A percentile compares a stretch with the other conserved stretches of the same genome.
Conservation (phyloP, 208 protist species). For the Trypanosoma platydactyli region DNA sequence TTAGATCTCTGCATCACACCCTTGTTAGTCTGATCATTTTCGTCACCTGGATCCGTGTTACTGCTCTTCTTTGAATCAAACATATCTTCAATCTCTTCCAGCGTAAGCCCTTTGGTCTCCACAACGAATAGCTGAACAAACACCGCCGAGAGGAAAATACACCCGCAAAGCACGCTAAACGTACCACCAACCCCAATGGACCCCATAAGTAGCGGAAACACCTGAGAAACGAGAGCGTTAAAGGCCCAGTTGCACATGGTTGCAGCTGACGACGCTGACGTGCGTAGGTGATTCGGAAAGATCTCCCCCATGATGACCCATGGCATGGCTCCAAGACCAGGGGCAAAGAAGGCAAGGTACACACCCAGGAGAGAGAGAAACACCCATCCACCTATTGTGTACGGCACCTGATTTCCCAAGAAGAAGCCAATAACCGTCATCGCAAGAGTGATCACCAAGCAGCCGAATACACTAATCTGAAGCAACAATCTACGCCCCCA, state of each 20-base stretch:
- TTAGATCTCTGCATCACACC: too few species aligned
- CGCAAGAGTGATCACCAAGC: conserved; percentile 49
- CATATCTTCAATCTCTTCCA: conserved; percentile 87
- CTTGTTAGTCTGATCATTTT: not conserved
- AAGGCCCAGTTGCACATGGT: conserved; percentile 92
- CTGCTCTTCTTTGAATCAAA: conserved; percentile 32
- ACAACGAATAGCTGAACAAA: conserved; percentile 86
- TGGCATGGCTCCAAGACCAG: conserved; percentile 89
- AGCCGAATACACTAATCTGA: conserved; percentile 70
- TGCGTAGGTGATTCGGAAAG: conserved; percentile 85
- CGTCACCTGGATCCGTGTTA: not conserved
- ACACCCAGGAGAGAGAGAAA: conserved; percentile 75
- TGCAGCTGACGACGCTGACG: conserved; percentile 74
- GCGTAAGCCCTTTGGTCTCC: conserved; percentile 85
- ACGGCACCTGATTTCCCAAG: conserved; percentile 55
- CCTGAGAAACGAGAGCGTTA: conserved; percentile 86
- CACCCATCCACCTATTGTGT: conserved; percentile 62
- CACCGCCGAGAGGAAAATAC: conserved; percentile 50
- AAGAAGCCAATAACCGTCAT: conserved; percentile 68
- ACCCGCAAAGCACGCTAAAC: conserved; percentile 70
- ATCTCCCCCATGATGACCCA: conserved; percentile 92
- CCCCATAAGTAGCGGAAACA: conserved; percentile 85
- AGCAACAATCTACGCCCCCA: conserved; percentile 74
- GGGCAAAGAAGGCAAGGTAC: conserved; percentile 86
- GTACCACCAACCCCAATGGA: conserved; percentile 82